Evolutionary conservation across 495 filamentous ascomycete genomes (phyloP), one percentile per base, ranked within the genome.

Genomic region (Penicillium parvum): DNA sequence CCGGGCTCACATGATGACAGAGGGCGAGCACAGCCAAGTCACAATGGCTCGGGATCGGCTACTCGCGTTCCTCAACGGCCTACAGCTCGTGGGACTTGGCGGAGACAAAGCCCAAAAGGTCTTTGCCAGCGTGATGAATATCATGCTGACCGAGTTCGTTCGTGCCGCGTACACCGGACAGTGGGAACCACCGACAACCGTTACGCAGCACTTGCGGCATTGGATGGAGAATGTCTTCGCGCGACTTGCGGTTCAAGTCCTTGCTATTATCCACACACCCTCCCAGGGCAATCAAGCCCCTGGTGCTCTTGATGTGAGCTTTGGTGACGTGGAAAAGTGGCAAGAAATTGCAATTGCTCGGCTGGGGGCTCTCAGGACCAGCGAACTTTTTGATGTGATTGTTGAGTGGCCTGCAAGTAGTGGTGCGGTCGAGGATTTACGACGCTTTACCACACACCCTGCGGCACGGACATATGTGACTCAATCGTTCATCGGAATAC

Each of bases 371-470:
- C 74, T 92, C 17, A 82, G 91, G 21, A 88, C 85, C 8, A 72
- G 78, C 2, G 87, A 95, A 55, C 69, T 98, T 5, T 98, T 96
- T 50, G 84, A 95, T 47, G 86, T 95, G 38, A 81, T 95, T 32
- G 75, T 90, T 25, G 78, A 82, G 16, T 96, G 92, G 92, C 86
- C 88, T 19, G 64, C 63, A 7, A 89, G 83, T 46, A 74, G 74
- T 21, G 88, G 86, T n/a, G 90, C 86, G 4, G 79, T 96, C 33
- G 80, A 91, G 39, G 92, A 97, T 62, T 55, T 86, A 33, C 83
- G 82, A 46, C 71, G 68, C 38, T 78, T 81, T 53, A 60, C 81
- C 59, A 64, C 78, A 59, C 55, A 77, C 61, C 50, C 84, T 60
- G 47, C 66, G 61, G 55, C 84, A 61, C 71, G 82, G 43, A 52